phyloP scores from a whole-genome alignment of 805 yeast species.

The Wickerhamiella slavikovae region DNA sequence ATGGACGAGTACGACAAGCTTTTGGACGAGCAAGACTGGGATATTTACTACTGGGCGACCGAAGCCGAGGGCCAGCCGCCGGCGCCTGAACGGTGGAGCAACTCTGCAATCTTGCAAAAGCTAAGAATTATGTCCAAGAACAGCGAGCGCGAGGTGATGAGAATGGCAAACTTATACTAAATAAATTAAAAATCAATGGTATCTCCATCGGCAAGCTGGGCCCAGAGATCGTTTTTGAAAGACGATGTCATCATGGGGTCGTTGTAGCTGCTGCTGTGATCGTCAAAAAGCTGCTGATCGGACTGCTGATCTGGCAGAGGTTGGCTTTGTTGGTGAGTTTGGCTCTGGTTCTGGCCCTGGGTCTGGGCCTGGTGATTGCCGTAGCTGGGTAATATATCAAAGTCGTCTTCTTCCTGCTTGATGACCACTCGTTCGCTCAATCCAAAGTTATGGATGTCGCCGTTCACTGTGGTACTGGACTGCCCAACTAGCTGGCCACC shows the following conservation, averaged over 20 bases:
- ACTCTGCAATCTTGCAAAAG: conserved; percentile 37
- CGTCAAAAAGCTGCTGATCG: background rate
- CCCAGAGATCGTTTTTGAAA: background rate
- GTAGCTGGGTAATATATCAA: no score
- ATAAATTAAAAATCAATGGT: no score
- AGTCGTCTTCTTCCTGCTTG: no score
- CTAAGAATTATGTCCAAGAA: conserved; percentile 61
- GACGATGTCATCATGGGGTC: conserved; percentile 3
- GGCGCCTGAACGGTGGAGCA: conserved; percentile 69
- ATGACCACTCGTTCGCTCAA: no score
- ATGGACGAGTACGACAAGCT: conserved; percentile 65
- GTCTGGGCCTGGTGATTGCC: conserved; percentile 1
- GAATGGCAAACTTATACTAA: conserved; percentile 62
- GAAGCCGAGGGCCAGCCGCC: conserved; percentile 53
- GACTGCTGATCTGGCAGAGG: background rate
- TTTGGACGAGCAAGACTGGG: conserved; percentile 96
- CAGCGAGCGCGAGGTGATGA: conserved; percentile 45
- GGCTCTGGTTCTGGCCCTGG: background rate
- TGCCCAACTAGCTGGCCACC: no score
- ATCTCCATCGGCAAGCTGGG: conserved; percentile 29
- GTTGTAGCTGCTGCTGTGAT: background rate
- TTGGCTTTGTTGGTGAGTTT: background rate
- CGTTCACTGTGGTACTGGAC: no score
- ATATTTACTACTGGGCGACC: conserved; percentile 95
- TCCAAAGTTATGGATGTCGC: no score